Evolutionary conservation across 2,329 filamentous ascomycete species (phyloP).

Genomic region (Aciculosporium take): DNA sequence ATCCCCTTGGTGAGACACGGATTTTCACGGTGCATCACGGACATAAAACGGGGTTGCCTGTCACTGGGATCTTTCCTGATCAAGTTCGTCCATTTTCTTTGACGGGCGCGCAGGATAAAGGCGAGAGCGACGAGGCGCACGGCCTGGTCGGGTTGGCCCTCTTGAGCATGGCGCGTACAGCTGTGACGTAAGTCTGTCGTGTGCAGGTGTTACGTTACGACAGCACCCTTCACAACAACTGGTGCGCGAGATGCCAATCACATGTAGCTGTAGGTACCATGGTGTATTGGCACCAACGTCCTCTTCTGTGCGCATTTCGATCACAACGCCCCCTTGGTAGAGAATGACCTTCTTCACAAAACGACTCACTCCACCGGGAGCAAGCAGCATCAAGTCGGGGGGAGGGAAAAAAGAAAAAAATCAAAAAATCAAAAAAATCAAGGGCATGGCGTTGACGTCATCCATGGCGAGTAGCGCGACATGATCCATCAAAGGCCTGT

Average conservation of each 20-base stretch:
- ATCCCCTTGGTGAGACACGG: neutral
- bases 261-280: too few species aligned
- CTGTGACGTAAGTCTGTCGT: conserved; percentile 5
- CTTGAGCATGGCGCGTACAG: neutral
- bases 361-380: too few species aligned
- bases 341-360: too few species aligned
- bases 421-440: neutral
- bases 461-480: conserved; percentile 3
- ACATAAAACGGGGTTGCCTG: neutral
- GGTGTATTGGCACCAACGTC: neutral
- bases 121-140: neutral
- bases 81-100: neutral
- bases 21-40: neutral
- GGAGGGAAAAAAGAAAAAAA: neutral
- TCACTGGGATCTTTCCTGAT: neutral
- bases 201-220: neutral
- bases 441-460: conserved; percentile 4
- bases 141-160: neutral
- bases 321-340: too few species aligned
- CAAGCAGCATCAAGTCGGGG: too few species aligned
- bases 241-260: too few species aligned
- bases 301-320: neutral
- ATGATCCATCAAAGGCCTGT: neutral
- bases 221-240: neutral
- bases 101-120: neutral